These are phyloP conservation scores for Didymellaceae sp. DNA, from an alignment of 2,329 filamentous ascomycete species.

Conservation along the genomic window DNA sequence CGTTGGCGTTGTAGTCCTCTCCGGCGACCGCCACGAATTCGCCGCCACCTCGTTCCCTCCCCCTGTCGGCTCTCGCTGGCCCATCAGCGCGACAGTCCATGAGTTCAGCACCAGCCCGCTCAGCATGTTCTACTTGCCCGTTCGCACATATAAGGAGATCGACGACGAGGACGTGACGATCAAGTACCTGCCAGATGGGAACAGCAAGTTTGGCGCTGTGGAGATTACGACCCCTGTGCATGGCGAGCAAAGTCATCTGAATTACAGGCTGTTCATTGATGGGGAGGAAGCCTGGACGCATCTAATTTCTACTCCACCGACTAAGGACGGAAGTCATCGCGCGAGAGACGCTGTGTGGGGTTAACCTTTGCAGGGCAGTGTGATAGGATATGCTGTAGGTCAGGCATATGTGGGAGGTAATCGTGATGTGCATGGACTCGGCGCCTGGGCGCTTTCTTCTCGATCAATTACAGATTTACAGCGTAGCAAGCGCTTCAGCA, in stretches of 20 bases:
- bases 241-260: slow-evolving; percentile 73
- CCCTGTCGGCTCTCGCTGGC: slow-evolving; percentile 64
- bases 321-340: slow-evolving; percentile 48
- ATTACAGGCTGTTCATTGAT: slow-evolving; percentile 83
- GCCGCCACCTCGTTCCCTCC: slow-evolving; percentile 79
- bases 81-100: slow-evolving; percentile 64
- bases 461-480: too few species aligned
- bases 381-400: too few species aligned
- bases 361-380: slow-evolving; percentile 15
- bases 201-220: slow-evolving; percentile 85
- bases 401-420: too few species aligned
- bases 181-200: slow-evolving; percentile 85
- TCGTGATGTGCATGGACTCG: neutral
- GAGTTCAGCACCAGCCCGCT: slow-evolving; percentile 93
- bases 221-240: slow-evolving; percentile 74
- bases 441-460: too few species aligned
- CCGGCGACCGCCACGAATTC: slow-evolving; percentile 96
- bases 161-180: slow-evolving; percentile 83
- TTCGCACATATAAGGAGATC: slow-evolving; percentile 80
- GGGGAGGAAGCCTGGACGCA: slow-evolving; percentile 78
- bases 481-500: neutral
- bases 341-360: slow-evolving; percentile 57
- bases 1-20: slow-evolving; percentile 80
- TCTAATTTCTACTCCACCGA: slow-evolving; percentile 53
- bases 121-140: slow-evolving; percentile 90